phyloP scores from a whole-genome alignment of 2,329 filamentous ascomycete species.

The Fusarium newnesense region DNA sequence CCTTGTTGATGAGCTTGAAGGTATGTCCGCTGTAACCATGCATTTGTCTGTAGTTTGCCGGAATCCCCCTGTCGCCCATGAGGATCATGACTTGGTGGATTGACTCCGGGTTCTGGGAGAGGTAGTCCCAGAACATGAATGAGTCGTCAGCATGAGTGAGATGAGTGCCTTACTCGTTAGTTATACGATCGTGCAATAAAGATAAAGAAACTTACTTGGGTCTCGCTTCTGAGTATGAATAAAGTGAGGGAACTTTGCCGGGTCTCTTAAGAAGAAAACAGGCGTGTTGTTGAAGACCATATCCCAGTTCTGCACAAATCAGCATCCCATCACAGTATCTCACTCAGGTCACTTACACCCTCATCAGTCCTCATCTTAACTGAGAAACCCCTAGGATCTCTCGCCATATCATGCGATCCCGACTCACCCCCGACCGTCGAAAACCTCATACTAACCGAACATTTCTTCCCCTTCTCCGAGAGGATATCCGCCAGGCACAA shows the following conservation, averaged over 20 bases:
- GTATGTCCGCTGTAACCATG: constrained; percentile 24
- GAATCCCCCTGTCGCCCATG: constrained; percentile 67
- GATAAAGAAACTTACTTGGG: constrained; percentile 49
- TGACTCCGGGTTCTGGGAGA: constrained; percentile 67
- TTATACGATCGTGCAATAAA: rapidly evolving
- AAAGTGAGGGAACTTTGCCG: constrained; percentile 77
- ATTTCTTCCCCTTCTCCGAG: constrained; percentile 73
- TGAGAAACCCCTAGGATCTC: constrained; percentile 78
- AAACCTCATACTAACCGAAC: constrained; percentile 74
- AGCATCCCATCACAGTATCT: background rate
- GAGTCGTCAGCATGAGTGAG: constrained; percentile 54
- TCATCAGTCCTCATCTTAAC: constrained; percentile 75
- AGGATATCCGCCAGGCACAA: constrained; percentile 64
- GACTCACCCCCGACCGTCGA: constrained; percentile 81
- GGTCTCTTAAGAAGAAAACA: constrained; percentile 80
- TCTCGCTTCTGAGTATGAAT: constrained; percentile 82
- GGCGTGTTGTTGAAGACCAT: constrained; percentile 65
- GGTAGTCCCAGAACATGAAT: constrained; percentile 56
- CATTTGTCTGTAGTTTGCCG: constrained; percentile 58
- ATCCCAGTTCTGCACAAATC: background rate
- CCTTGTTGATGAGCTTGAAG: constrained; percentile 5
- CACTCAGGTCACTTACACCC: background rate
- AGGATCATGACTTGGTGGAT: constrained; percentile 69
- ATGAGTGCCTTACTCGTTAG: constrained; percentile 58
- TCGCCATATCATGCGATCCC: constrained; percentile 75